phyloP scores from a whole-genome alignment of 257 asterid species.

The Euphrasia confusa region DNA sequence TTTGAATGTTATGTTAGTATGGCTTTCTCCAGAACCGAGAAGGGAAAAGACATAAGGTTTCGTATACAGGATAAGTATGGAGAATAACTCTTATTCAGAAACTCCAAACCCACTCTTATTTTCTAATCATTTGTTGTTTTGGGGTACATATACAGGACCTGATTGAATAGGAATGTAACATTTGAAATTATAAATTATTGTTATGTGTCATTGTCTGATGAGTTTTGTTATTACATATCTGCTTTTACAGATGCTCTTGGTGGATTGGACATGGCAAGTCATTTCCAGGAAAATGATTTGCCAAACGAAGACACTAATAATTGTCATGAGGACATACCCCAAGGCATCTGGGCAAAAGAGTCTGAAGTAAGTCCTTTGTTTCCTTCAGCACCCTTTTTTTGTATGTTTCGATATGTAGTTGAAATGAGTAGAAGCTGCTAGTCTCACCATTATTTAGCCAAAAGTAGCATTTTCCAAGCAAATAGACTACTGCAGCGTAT shows the following conservation, averaged over 20 bases:
- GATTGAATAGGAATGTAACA: background rate
- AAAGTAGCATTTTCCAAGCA: constrained; percentile 4
- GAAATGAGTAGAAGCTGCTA: constrained; percentile 4
- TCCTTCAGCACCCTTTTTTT: constrained; percentile 9
- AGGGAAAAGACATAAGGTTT: background rate
- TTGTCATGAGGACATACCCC: constrained; percentile 41
- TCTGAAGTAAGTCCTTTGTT: constrained; percentile 40
- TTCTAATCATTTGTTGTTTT: no score
- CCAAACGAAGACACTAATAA: constrained; percentile 26
- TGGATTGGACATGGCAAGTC: constrained; percentile 31
- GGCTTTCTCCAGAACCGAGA: no score
- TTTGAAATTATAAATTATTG: constrained; percentile 1
- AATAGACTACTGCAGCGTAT: no score
- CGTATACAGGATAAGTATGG: background rate
- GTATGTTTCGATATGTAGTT: background rate
- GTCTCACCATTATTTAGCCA: constrained; percentile 7
- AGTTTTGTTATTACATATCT: constrained; percentile 8
- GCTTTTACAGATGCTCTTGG: constrained; percentile 33
- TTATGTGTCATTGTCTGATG: constrained; percentile 6
- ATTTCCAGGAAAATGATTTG: constrained; percentile 29
- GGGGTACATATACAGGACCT: no score
- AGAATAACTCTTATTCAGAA: no score
- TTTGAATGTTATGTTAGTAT: background rate
- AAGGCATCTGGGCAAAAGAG: constrained; percentile 37
- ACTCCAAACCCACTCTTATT: no score